Evolutionary conservation across 2,329 filamentous ascomycete species (phyloP).

Genomic region (Fusarium torulosum): DNA sequence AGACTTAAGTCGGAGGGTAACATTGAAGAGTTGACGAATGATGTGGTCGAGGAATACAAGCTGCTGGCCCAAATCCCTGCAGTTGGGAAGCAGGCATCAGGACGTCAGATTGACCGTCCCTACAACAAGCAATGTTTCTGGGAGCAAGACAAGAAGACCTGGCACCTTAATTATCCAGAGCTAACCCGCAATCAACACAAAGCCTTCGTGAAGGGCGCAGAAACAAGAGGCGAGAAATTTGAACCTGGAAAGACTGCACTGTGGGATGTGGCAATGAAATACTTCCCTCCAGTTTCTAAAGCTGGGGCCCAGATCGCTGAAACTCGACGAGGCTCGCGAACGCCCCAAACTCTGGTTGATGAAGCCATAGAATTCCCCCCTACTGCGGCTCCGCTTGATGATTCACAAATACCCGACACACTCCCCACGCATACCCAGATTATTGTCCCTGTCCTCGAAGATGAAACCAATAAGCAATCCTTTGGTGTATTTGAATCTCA

Average conservation of each 20-base stretch:
- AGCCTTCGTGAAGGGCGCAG: slow-evolving; percentile 66
- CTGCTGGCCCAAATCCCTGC: slow-evolving; percentile 64
- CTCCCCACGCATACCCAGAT: slow-evolving; percentile 54
- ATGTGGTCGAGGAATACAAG: slow-evolving; percentile 58
- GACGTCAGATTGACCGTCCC: slow-evolving; percentile 69
- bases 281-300: slow-evolving; percentile 63
- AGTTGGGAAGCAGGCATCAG: slow-evolving; percentile 62
- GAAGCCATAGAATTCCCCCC: slow-evolving; percentile 49
- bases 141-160: slow-evolving; percentile 67
- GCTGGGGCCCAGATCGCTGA: slow-evolving; percentile 28
- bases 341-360: slow-evolving; percentile 43
- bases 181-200: slow-evolving; percentile 72
- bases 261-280: slow-evolving; percentile 69
- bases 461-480: slow-evolving; percentile 54
- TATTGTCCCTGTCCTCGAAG: slow-evolving; percentile 52
- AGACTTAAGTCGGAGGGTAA: slow-evolving; percentile 65
- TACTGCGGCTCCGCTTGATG: slow-evolving; percentile 48
- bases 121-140: slow-evolving; percentile 70
- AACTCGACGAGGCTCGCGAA: slow-evolving; percentile 24
- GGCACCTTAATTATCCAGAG: slow-evolving; percentile 73
- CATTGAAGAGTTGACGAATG: slow-evolving; percentile 53
- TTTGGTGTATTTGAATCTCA: slow-evolving; percentile 77
- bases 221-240: slow-evolving; percentile 65
- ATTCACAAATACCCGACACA: slow-evolving; percentile 53
- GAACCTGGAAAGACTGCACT: slow-evolving; percentile 63